Evolutionary conservation across 495 filamentous ascomycete genomes (phyloP), one percentile per base, ranked within the genome.

Genomic region (Annulohypoxylon stygium): DNA sequence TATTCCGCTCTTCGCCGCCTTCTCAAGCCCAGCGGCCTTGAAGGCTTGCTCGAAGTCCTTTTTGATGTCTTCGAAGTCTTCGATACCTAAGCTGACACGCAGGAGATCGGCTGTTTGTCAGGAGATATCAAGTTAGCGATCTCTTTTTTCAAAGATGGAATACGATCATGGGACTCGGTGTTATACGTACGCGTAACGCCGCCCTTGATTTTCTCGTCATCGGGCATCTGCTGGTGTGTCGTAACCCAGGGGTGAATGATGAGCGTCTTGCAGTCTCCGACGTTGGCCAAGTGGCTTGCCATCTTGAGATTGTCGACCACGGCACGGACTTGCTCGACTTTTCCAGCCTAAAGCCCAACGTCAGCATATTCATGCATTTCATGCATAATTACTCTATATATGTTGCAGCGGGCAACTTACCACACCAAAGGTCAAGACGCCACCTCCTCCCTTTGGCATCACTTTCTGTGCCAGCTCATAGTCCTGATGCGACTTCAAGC

Each of bases 341-440:
- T 76, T 11, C 81, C 81, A 12, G 78, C 78, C 67, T 77, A 36
- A 23, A 14, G 26, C 20, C 20, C n/a, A 39, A 65, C n/a, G 57
- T 78, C 53, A 79, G 73, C 59, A 3, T 30, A 30, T 30, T 30
- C 30, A 30, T 30, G 30, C 30, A 65, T 23, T 14, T 14, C 34
- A 48, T 54, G 18, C 54, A 45, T 25, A 41, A 94, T 86, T 70
- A 90, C 86, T 69, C 86, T 88, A 63, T 92, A 92, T 51, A 88
- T 90, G 23, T 61, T 59, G 6, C 26, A 25, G n/a, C 26, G 23
- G 1, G 11, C 20, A 18, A 71, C 75, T 60, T 76, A 77, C 76
- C 70, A 83, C 81, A 47, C 81, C 81, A 37, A 82, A 83, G 41
- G 81, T 82, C 36, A 82, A 61, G 7, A 83, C 81, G 18, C 80